Percentiles rank a stretch among this genome's conserved stretches.
phyloP scores from a whole-genome alignment of 2,329 filamentous ascomycete genomes.

The Cladophialophora bantiana region DNA sequence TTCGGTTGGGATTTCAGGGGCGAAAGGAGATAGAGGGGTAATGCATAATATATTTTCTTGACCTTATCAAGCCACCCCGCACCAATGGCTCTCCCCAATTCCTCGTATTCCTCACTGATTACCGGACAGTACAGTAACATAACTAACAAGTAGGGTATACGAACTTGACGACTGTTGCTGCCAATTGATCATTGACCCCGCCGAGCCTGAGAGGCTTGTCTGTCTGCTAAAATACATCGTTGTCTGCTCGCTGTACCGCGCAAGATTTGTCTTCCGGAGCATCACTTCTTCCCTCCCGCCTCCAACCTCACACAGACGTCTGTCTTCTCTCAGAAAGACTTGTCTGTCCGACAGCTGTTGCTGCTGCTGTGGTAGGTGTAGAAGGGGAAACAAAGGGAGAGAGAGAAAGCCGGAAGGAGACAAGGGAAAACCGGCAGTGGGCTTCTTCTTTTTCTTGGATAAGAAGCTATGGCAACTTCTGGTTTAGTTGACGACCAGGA shows the following conservation, averaged over 20 bases:
- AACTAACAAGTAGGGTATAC: too few species aligned
- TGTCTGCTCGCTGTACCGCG: not conserved
- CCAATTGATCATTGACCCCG: not conserved
- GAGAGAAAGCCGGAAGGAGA: not conserved
- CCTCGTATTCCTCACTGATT: too few species aligned
- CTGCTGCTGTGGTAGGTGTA: slow-evolving; percentile 3
- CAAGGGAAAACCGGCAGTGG: too few species aligned
- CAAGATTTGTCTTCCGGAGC: not conserved
- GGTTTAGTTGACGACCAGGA: not conserved
- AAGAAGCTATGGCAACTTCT: slow-evolving; percentile 13
- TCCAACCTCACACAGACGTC: not conserved
- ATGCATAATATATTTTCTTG: not conserved
- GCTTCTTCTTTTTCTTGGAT: not conserved
- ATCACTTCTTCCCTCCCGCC: not conserved
- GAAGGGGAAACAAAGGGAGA: slow-evolving; percentile 6
- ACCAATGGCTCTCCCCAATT: not conserved
- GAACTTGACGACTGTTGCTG: not conserved
- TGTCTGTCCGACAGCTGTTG: not conserved
- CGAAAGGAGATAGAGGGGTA: not conserved
- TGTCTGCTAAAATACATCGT: not conserved
- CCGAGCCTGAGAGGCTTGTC: not conserved
- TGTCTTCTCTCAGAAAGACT: not conserved
- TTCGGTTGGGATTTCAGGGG: not conserved
- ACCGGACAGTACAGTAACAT: too few species aligned
- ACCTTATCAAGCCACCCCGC: slow-evolving; percentile 19